Conservation (phyloP, 768 basidiomycete genomes). For the Suillus luteus region DNA sequence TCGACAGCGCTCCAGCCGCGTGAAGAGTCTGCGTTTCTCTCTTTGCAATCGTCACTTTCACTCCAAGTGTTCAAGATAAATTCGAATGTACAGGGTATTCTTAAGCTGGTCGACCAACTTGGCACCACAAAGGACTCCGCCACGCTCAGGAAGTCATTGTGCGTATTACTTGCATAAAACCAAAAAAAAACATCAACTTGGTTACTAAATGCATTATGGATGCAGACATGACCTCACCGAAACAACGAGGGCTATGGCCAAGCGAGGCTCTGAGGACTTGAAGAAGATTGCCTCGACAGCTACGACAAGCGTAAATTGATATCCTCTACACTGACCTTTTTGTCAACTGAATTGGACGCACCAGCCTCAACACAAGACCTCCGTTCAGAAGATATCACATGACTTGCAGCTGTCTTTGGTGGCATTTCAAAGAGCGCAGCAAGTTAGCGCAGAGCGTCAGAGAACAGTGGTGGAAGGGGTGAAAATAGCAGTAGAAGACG, state of each 20-base stretch:
- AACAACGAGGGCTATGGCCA: conserved; percentile 91
- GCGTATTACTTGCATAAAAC: conserved; percentile 33
- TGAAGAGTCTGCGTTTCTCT: conserved; percentile 76
- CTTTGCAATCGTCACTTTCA: conserved; percentile 76
- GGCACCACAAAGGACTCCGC: conserved; percentile 84
- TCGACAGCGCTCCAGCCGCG: conserved; percentile 37
- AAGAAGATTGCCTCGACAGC: conserved; percentile 84
- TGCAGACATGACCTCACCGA: conserved; percentile 91
- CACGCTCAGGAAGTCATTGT: conserved; percentile 82
- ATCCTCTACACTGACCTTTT: not conserved
- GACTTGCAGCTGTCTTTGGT: conserved; percentile 89
- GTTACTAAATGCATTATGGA: conserved; percentile 8
- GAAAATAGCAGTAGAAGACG: conserved; percentile 80
- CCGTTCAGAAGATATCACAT: conserved; percentile 89
- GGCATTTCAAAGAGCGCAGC: conserved; percentile 90
- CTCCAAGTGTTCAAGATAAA: conserved; percentile 99
- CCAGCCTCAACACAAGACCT: conserved; percentile 79
- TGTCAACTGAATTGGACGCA: not conserved
- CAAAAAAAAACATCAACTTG: not conserved
- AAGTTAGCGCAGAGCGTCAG: conserved; percentile 87
- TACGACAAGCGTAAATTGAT: conserved; percentile 50
- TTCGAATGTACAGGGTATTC: conserved; percentile 92
- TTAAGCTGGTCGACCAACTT: conserved; percentile 95
- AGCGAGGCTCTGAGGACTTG: conserved; percentile 89
- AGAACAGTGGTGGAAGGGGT: conserved; percentile 86